Base-by-base conservation (phyloP, 176 grass and related monocot genomes). In the Rhynchospora breviuscula region DNA sequence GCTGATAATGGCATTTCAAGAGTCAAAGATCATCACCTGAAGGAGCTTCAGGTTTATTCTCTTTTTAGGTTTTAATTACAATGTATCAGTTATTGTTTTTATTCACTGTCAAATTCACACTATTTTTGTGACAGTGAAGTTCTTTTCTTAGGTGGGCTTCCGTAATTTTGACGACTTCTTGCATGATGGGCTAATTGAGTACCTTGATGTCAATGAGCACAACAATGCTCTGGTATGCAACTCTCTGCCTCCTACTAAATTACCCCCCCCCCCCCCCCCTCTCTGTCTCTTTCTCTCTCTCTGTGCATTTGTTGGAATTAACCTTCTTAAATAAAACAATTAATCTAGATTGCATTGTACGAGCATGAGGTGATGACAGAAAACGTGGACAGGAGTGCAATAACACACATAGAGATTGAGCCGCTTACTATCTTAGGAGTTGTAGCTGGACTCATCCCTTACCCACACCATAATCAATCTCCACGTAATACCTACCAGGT, bases 141-240 rank as follows among this genome's bases (percentile, higher is more conserved):
- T 67, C 23, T 62, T 63, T 71, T 87, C 43, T 10, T 88, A 97
- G 95, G 92, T 91, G 80, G 95, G 95, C 69, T 79, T 94, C 78
- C 92, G 89, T 79, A 89, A 70, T 74, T 98, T 98, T 10, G 92
- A 98, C 91, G 92, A 94, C 88, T 98, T 98, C 88, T 85, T 98
- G 78, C 90, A 59, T 63, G 95, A 98, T 82, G 95, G 95, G 15
- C 87, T 98, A 68, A 89, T 98, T 15, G 95, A 98, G 79, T 98
- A 93, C 89, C 95, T 98, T 86, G 95, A 98, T 62, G 95, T 94
- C 31, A 98, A 98, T 87, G 95, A 98, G 89, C 90, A 98, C 76
- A 98, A 98, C 85, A 98, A 98, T 92, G 87, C 92, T 13, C 86
- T 94, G 90, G 95, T 98, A 90, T 59, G 60, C 72, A 58, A 29